Conservation (phyloP, 2,329 filamentous ascomycete species). For the Dactylellina cionopaga region DNA sequence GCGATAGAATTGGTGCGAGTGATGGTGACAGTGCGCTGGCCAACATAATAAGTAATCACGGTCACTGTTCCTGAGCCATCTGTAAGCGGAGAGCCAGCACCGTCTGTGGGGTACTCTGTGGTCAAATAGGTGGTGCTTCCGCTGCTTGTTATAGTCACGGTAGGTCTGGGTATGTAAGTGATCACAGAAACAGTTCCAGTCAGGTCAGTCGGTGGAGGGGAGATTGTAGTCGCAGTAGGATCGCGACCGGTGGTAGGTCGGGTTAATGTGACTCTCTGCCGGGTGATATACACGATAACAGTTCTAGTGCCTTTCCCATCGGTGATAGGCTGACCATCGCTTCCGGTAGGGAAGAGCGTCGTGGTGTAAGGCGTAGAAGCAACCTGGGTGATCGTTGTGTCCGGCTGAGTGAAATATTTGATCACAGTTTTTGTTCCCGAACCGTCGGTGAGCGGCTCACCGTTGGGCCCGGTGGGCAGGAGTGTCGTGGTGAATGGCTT, state of each 20-base stretch:
- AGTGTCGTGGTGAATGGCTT: neutral
- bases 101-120: no score
- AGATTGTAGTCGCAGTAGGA: neutral
- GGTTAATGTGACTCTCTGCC: neutral
- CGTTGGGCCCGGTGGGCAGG: neutral
- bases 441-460: neutral
- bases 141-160: neutral
- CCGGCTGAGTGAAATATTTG: constrained; percentile 5
- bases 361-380: neutral
- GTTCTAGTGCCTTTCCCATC: neutral
- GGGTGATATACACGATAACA: constrained; percentile 1
- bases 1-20: neutral
- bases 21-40: neutral
- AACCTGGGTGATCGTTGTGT: neutral
- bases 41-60: constrained; percentile 7
- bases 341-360: neutral
- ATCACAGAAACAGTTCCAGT: neutral
- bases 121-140: no score
- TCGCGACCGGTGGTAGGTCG: no score
- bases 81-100: neutral
- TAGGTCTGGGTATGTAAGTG: neutral
- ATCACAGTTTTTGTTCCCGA: constrained; percentile 13
- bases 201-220: neutral
- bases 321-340: neutral
- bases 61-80: neutral